Base-by-base conservation (phyloP, 1,284 basidiomycete genomes). In the Boletus semigastroideus region DNA sequence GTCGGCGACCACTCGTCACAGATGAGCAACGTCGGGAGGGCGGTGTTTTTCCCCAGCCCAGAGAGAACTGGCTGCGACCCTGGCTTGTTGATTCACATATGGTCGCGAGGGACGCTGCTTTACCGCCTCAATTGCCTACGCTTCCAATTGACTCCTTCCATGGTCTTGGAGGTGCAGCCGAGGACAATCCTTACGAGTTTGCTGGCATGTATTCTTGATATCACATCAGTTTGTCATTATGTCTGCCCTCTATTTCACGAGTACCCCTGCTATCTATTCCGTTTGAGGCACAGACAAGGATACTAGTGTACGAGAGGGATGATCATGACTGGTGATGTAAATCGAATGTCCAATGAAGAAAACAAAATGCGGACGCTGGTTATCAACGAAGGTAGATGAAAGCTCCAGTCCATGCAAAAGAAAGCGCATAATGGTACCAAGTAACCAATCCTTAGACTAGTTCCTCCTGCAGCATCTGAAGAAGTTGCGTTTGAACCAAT, bases 401-500 rank as follows among this genome's bases (percentile, higher is more conserved):
- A 67, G 54, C 54, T 56, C 41, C 37, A 48, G 64, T 72, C 68
- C 67, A 51, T 66, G 54, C 46, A 49, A 58, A 64, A 53, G 52
- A 56, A 52, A 46, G 45, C 30, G 51, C 53, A 54, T 60, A 53
- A 52, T 28, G 51, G 38, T 46, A 46, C 42, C 10, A 48, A 44
- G 12, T 34, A 39, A 41, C 47, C 34, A 30, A 6, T 51, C 45
- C 31, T 44, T n/a, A n/a, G n/a, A n/a, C 45, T 73, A 91, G 65
- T 86, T 89, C 65, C 78, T 79, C 62, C 90, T 78, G 82, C 86
- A 92, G 70, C 78, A 87, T 57, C 86, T 77, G 82, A 92, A 92
- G 42, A 92, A 70, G 71, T 91, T 91, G 58, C 90, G 81, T 71
- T 80, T 88, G 76, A 92, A 82, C 78, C 85, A 90, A 75, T 92